Base-by-base conservation (phyloP, 352 stramenopile species). In the Elongisporangium anandrum region DNA sequence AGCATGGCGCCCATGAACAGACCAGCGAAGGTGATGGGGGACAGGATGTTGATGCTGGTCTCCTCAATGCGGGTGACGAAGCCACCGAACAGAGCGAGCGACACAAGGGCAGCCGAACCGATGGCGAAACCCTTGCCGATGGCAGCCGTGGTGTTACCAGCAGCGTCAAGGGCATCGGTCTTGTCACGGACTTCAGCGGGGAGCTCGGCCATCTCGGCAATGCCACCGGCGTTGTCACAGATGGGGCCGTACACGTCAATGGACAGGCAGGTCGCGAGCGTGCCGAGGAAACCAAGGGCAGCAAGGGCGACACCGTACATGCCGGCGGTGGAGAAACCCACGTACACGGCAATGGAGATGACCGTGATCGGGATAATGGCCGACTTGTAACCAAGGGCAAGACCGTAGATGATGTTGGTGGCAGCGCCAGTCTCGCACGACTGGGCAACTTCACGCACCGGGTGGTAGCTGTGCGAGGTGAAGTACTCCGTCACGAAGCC, bases 111-210 rank as follows among this genome's bases (percentile, higher is more conserved):
- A 66, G 97, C 97, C 65, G 97, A 99, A 56, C 97, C 97, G 71
- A 99, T 99, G 38, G 97, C 97, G 68, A 99, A 99, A 65, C 97
- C 97, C 88, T 99, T 99, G 71, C 97, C 97, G 65, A 99, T 99
- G 49, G 97, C 97, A 65, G 97, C 97, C 49, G 97, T 99, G 62
- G 97, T 99, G 86, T 99, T 99, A 71, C 97, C 97, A 52, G 97
- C 97, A 68, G 97, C 96, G 79, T 99, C 97, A 53, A 99, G 95
- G 60, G 96, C 96, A 85, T 99, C 97, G 23, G 97, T 99, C 87
- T 99, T 99, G 82, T 99, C 94, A 79, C 97, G 96, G 22, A 99
- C 96, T 64, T 97, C 84, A 74, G 93, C 90, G 29, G 96, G 92
- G 55, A 99, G 88, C 77, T 99, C 95, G 1, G 96, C 77, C 97